These are phyloP conservation scores for Aspergillus neoniger DNA, from an alignment of 2,329 filamentous ascomycete species.

Conservation along the genomic window DNA sequence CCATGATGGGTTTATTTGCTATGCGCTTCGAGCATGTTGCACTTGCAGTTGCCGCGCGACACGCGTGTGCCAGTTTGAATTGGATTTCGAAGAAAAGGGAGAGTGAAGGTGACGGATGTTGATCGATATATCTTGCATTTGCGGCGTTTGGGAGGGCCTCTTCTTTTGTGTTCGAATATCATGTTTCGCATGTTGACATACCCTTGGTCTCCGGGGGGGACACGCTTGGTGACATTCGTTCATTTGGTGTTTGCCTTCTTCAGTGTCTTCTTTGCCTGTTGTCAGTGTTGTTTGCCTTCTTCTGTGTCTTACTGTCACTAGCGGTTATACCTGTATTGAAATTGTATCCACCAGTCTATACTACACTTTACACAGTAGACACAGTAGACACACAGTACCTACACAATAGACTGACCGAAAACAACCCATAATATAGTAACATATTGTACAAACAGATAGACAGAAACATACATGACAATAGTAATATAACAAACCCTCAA, in stretches of 20 bases:
- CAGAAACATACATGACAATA: neutral
- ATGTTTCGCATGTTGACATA: slow-evolving; percentile 16
- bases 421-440: neutral
- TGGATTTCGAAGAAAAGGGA: slow-evolving; percentile 18
- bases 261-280: neutral
- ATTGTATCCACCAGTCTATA: neutral
- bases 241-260: slow-evolving; percentile 20
- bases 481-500: neutral
- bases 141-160: slow-evolving; percentile 39
- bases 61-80: slow-evolving; percentile 8
- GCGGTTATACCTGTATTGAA: neutral
- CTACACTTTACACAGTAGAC: no score
- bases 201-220: slow-evolving; percentile 22
- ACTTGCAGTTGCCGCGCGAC: neutral
- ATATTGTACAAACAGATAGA: neutral
- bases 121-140: slow-evolving; percentile 39
- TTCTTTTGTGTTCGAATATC: slow-evolving; percentile 8
- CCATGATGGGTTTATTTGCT: slow-evolving; percentile 5
- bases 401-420: neutral
- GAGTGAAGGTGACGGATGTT: slow-evolving; percentile 20
- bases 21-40: slow-evolving; percentile 4
- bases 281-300: neutral
- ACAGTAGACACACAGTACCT: no score
- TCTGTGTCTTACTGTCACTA: neutral
- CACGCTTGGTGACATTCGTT: slow-evolving; percentile 30